These are phyloP conservation scores for Candida gorgasii DNA, from an alignment of 805 yeast genomes.

Conservation along the genomic window DNA sequence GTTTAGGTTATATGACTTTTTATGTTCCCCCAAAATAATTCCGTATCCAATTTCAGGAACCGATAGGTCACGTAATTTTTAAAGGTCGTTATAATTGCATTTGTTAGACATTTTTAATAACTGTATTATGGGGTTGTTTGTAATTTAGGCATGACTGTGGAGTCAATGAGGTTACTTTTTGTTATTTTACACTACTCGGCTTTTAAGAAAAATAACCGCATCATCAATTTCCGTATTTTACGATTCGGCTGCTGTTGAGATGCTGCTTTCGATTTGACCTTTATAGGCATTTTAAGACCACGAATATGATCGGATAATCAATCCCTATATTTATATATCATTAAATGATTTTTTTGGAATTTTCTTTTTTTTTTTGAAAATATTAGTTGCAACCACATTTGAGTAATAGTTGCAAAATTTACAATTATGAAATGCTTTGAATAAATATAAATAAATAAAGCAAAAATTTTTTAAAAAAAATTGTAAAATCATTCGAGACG, in stretches of 20 bases:
- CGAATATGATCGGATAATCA: no score
- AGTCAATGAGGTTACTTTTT: constrained; percentile 1
- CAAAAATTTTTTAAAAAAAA: neutral
- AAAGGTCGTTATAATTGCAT: neutral
- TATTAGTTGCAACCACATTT: neutral
- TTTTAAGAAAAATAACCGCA: constrained; percentile 1
- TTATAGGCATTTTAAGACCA: no score
- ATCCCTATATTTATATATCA: no score
- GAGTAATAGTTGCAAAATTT: constrained; percentile 4
- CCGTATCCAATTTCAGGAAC: neutral
- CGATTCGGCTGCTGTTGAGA: no score
- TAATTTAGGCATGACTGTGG: constrained; percentile 7
- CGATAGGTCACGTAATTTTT: constrained; percentile 4
- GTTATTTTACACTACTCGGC: constrained; percentile 4
- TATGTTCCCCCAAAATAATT: neutral
- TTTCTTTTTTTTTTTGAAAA: constrained; percentile 2
- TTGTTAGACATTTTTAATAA: neutral
- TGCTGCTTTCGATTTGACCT: no score
- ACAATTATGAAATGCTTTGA: neutral
- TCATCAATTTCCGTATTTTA: constrained; percentile 3
- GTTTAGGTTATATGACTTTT: neutral
- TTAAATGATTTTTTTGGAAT: constrained; percentile 1
- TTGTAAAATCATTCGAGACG: neutral
- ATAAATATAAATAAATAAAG: neutral
- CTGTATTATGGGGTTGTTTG: neutral